phyloP scores from a whole-genome alignment of 495 filamentous ascomycete species.

The Penicillium macrosclerotiorum region DNA sequence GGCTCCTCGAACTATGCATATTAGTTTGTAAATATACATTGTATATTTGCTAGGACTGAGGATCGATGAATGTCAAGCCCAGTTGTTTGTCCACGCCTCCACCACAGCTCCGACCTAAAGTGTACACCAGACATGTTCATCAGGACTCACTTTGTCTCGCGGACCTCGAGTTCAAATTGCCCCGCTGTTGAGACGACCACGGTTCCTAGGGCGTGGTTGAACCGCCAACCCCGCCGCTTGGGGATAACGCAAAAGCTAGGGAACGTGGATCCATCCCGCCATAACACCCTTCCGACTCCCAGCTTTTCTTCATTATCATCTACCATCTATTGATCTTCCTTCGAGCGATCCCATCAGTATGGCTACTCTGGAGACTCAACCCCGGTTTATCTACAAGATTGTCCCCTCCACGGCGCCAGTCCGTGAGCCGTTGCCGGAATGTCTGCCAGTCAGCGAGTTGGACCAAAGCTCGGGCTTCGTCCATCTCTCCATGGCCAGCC shows the following conservation, averaged over 20 bases:
- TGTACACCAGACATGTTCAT: too few relatives aligned
- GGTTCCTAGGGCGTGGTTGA: too few relatives aligned
- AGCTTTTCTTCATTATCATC: background rate
- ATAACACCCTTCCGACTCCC: background rate
- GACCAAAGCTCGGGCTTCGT: constrained; percentile 41
- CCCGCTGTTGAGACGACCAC: too few relatives aligned
- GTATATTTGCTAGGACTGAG: too few relatives aligned
- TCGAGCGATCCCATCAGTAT: constrained; percentile 13
- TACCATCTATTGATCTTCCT: background rate
- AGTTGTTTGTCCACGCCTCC: too few relatives aligned
- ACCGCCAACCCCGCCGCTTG: background rate
- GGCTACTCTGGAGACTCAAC: constrained; percentile 24
- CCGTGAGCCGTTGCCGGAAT: constrained; percentile 41
- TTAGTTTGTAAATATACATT: too few relatives aligned
- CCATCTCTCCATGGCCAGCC: constrained; percentile 41
- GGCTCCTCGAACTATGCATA: too few relatives aligned
- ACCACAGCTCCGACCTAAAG: too few relatives aligned
- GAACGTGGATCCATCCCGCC: background rate
- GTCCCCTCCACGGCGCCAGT: constrained; percentile 41
- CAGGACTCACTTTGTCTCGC: too few relatives aligned
- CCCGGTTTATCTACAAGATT: constrained; percentile 45
- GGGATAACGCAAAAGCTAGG: constrained; percentile 4
- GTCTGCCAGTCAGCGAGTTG: constrained; percentile 42
- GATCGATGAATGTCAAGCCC: too few relatives aligned
- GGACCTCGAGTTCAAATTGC: too few relatives aligned